Evolutionary conservation across 1,284 basidiomycete genomes (phyloP), one percentile per base, ranked within the genome.

Genomic region (Sanguinoderma infundibulare): DNA sequence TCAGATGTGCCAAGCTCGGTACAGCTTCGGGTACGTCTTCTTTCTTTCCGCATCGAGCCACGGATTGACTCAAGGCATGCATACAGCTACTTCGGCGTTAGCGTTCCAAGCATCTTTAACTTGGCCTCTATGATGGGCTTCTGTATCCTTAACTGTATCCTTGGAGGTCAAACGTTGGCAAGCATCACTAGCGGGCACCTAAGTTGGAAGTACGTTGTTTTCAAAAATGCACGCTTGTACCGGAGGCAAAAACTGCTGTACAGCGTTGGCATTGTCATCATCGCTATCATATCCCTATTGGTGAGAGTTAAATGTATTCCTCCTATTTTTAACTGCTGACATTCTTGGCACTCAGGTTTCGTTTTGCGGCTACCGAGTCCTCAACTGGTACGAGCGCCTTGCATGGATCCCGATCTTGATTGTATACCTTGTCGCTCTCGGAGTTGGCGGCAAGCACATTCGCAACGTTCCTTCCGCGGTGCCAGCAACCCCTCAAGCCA

Each of bases 221-320:
- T 54, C 46, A 42, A 46, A 26, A 17, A 17, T 46, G 36, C 15
- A 50, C 26, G 49, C 26, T 14, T 47, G 2, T 34, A 3, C 28
- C n/a, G 26, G 46, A 10, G 44, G 51, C 53, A 62, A 17, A 62
- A 49, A 15, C 15, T 34, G n/a, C 58, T 57, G 53, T 32, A 32
- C 61, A 91, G 90, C 53, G 91, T 97, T 15, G 96, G 96, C 0
- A 98, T 98, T 60, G 91, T 96, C 28, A 87, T 98, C 51, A 90
- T 97, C 28, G 83, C 87, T 0, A 67, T 92, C 32, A 82, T 97
- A 49, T 90, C 92, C 3, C 81, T 98, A 26, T 72, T 93, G 14
- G 89, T 89, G 65, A 69, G 85, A 35, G 79, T 15, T n/a, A 51
- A 32, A 20, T 14, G 5, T 12, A 17, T 17, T 14, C 28, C 8